These are phyloP conservation scores for Aeschynomene evenia DNA, from an alignment of 306 rosid species.

Conservation along the genomic window DNA sequence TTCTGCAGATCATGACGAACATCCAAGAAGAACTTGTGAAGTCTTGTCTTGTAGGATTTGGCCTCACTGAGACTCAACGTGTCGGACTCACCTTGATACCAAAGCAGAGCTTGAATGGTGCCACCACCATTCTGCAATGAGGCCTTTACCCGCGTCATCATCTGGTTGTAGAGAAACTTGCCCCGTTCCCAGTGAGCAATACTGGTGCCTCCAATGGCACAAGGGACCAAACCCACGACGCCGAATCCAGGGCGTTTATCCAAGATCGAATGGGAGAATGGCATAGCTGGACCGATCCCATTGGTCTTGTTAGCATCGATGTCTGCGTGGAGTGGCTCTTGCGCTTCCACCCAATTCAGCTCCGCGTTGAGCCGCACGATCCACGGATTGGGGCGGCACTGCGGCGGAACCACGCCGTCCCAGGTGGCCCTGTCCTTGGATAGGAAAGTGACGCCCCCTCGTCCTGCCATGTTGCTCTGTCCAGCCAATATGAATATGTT, in stretches of 20 bases:
- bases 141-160: conserved; percentile 56
- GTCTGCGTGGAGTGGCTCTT: conserved; percentile 72
- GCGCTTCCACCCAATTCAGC: conserved; percentile 66
- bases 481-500: conserved; percentile 77
- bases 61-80: conserved; percentile 47
- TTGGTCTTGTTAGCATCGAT: conserved; percentile 35
- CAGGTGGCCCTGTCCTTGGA: conserved; percentile 37
- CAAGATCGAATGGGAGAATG: conserved; percentile 40
- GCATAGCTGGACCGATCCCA: conserved; percentile 51
- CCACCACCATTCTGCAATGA: conserved; percentile 51
- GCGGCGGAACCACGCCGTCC: conserved; percentile 66
- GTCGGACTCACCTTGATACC: conserved; percentile 90
- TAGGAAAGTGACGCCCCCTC: conserved; percentile 58
- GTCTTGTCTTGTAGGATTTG: conserved; percentile 33
- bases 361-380: conserved; percentile 46
- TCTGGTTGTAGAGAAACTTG: conserved; percentile 46
- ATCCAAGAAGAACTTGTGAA: conserved; percentile 55
- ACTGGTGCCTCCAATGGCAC: conserved; percentile 50
- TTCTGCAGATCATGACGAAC: conserved; percentile 58
- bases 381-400: conserved; percentile 43
- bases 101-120: conserved; percentile 47
- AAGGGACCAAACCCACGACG: conserved; percentile 52
- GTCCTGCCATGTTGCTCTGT: conserved; percentile 98
- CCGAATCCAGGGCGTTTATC: conserved; percentile 13
- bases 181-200: conserved; percentile 50